Evolutionary conservation across 352 stramenopile genomes (phyloP).

Genomic region (Phytopythium vexans): DNA sequence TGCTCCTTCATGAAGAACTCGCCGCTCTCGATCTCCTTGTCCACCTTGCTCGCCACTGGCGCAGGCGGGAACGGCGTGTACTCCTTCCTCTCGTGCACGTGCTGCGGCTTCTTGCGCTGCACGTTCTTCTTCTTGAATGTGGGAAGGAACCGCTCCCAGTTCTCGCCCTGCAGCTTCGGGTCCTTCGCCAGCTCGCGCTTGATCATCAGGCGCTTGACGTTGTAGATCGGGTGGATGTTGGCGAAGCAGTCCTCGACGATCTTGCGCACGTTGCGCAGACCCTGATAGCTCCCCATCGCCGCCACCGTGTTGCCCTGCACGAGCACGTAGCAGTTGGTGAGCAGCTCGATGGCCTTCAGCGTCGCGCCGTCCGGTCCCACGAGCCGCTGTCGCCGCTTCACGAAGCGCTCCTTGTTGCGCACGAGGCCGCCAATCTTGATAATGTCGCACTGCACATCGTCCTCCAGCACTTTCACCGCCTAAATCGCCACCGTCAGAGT

Average conservation of each 20-base stretch:
- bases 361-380: conserved; percentile 98
- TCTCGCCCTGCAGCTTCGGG: conserved; percentile 94
- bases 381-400: conserved; percentile 97
- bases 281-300: conserved; percentile 85
- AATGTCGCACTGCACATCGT: conserved; percentile 99
- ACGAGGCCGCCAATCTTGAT: conserved; percentile 99
- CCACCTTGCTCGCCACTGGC: conserved; percentile 95
- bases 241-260: conserved; percentile 99
- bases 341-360: conserved; percentile 96
- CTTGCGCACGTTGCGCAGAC: conserved; percentile 93
- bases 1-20: conserved; percentile 99
- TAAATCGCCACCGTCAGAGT: conserved; percentile 7
- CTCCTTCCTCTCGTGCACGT: conserved; percentile 89
- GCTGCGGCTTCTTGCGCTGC: conserved; percentile 93
- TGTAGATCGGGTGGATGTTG: conserved; percentile 99
- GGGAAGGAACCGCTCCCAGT: conserved; percentile 98
- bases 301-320: conserved; percentile 98
- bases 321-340: conserved; percentile 99
- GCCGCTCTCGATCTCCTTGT: conserved; percentile 98
- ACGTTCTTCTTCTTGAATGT: conserved; percentile 99
- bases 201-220: conserved; percentile 99
- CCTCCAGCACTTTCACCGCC: conserved; percentile 96
- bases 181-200: conserved; percentile 99
- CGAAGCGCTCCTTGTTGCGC: conserved; percentile 99
- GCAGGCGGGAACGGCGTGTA: conserved; percentile 99